These are phyloP conservation scores for Fulvia fulva DNA, from an alignment of 2,329 filamentous ascomycete genomes.

Conservation along the genomic window DNA sequence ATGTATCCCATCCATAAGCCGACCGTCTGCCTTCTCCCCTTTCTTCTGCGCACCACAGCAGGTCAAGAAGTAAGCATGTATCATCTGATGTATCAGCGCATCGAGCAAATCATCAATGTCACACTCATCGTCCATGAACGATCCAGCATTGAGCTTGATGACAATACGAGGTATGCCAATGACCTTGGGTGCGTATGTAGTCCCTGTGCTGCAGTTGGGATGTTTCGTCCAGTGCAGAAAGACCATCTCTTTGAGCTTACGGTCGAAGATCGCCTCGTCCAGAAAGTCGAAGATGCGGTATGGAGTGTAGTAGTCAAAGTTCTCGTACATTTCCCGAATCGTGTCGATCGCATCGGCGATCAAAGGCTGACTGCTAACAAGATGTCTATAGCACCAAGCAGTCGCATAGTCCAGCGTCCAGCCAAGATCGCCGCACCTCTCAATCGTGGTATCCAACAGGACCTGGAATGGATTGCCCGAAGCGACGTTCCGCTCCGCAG, in stretches of 20 bases:
- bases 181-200: constrained; percentile 35
- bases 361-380: constrained; percentile 27
- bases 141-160: constrained; percentile 32
- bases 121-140: constrained; percentile 27
- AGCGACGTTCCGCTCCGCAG: not conserved
- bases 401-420: constrained; percentile 44
- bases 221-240: constrained; percentile 32
- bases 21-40: constrained; percentile 31
- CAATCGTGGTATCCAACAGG: constrained; percentile 22
- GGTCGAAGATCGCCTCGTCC: constrained; percentile 36
- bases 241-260: constrained; percentile 37
- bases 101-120: constrained; percentile 35
- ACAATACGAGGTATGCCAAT: constrained; percentile 32
- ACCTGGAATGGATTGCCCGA: constrained; percentile 5
- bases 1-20: constrained; percentile 37
- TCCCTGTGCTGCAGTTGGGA: constrained; percentile 30
- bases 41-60: constrained; percentile 37
- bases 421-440: constrained; percentile 30
- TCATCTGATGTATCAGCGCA: constrained; percentile 43
- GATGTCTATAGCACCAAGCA: constrained; percentile 36
- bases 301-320: constrained; percentile 27
- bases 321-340: constrained; percentile 22
- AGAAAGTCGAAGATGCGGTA: constrained; percentile 37
- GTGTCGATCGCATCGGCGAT: constrained; percentile 27
- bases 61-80: constrained; percentile 44